Evolutionary conservation across 805 yeast genomes (phyloP), one percentile per base, ranked within the genome.

Genomic region (Grigorovia jiainica): DNA sequence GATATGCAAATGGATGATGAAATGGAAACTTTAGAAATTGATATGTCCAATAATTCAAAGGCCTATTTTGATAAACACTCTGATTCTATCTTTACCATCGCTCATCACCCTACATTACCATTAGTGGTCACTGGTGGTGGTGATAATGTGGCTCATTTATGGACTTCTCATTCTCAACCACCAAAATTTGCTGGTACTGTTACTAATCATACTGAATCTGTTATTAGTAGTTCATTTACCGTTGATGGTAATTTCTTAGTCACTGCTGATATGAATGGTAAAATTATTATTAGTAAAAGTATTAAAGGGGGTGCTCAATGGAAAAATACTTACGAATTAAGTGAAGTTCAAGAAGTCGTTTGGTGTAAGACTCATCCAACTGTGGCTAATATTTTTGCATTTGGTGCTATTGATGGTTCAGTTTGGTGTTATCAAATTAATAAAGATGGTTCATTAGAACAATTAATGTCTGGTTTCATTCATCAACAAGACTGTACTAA

Each of bases 231-330:
- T 40, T 87, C 79, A 0, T 92, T 92, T 63, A 79, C 95, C 1
- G 63, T 69, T 30, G 92, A 86, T 54, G 99, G 97, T 20, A 71
- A 76, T 36, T 87, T 69, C 54, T 68, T 85, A 34, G 72, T 92
- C 10, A 82, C 96, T 5, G 97, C 90, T 32, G 99, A 94, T 64
- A 92, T 92, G 99, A 79, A 79, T 42, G 97, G 98, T 41, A 78
- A 78, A 53, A 70, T 90, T 24, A 71, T 84, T 51, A 76, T 87
- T 13, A 84, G 80, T 67, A 75, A 78, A 57, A 67, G 89, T 6
- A 61, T 72, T 36, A 80, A 81, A 52, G 81, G 82, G 36, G 96
- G 95, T 23, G 87, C 89, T 59, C 75, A 76, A 43, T 90, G 97
- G 97, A 71, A 68, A 47, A 65, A 73, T 52, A 67, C 74, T 47